Evolutionary conservation across 2,329 filamentous ascomycete genomes (phyloP), one percentile per base, ranked within the genome.

Genomic region (Fusarium sp.): DNA sequence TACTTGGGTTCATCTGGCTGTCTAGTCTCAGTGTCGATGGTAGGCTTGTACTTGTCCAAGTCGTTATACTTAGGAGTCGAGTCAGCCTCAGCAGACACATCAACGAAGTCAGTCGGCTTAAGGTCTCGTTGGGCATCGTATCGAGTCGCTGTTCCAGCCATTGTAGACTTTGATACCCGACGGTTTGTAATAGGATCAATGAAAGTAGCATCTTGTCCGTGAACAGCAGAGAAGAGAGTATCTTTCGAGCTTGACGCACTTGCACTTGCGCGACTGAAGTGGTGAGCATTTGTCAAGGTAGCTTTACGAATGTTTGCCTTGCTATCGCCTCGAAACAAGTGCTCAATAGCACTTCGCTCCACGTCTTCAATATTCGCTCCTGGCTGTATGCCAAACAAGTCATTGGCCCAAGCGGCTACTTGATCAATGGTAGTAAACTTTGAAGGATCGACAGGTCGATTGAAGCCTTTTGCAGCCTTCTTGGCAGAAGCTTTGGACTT

Each of bases 101-200:
- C 42, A 53, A 70, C 50, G 70, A 62, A 79, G 60, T 57, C 81
- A 60, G 55, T 79, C 7, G 83, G 80, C 42, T 79, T 79, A 72
- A 85, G 85, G 58, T 77, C 78, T 66, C 79, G 75, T 7, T 82
- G 72, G 50, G 82, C 84, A 9, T 81, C 78, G 54, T 84, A 83
- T 17, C 54, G 58, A 20, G 67, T 60, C 36, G 66, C 55, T 20
- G 69, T 47, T 77, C 77, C n/a, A 3, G 66, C 50, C 12, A 45
- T 82, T 64, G 30, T 50, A 14, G 38, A 38, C 17, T 58, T 83
- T 24, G 77, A 66, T 8, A 88, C 83, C 68, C 85, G 88, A 39
- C 88, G 85, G 70, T 90, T 90, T 22, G 88, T 90, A 66, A 91
- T 90, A 7, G 89, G 89, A 64, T 91, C 89, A 48, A 91, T 90